These are phyloP conservation scores for Blastocystis sp. DNA, from an alignment of 352 stramenopile genomes.

Conservation along the genomic window DNA sequence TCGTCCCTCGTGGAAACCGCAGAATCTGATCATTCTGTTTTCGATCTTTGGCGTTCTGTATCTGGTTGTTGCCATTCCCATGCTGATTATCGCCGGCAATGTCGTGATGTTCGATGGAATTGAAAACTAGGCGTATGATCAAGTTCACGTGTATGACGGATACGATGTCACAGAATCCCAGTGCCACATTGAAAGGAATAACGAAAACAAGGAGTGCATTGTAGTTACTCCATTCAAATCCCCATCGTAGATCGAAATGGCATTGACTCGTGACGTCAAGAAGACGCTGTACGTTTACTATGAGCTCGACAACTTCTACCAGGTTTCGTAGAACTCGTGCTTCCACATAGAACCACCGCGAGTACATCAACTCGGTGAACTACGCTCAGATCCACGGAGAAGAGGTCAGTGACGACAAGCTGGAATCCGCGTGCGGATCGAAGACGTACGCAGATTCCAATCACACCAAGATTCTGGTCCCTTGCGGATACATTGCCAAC, in stretches of 20 bases:
- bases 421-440: constrained; percentile 1
- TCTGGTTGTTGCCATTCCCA: constrained; percentile 14
- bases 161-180: neutral
- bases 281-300: constrained; percentile 74
- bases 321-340: constrained; percentile 57
- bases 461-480: constrained; percentile 63
- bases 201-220: neutral
- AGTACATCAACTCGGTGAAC: constrained; percentile 74
- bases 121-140: constrained; percentile 28
- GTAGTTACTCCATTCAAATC: constrained; percentile 62
- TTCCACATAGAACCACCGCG: constrained; percentile 67
- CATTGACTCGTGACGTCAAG: constrained; percentile 63
- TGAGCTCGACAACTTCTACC: constrained; percentile 80
- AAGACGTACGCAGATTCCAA: neutral
- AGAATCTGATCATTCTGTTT: constrained; percentile 27
- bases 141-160: constrained; percentile 19
- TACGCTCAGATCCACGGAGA: constrained; percentile 73
- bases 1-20: neutral
- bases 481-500: constrained; percentile 75
- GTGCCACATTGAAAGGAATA: neutral
- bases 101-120: neutral
- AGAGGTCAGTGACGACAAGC: constrained; percentile 58
- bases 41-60: constrained; percentile 1
- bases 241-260: constrained; percentile 72
- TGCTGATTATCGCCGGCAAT: neutral